phyloP scores from a whole-genome alignment of 768 basidiomycete species.

The Russula sp. region DNA sequence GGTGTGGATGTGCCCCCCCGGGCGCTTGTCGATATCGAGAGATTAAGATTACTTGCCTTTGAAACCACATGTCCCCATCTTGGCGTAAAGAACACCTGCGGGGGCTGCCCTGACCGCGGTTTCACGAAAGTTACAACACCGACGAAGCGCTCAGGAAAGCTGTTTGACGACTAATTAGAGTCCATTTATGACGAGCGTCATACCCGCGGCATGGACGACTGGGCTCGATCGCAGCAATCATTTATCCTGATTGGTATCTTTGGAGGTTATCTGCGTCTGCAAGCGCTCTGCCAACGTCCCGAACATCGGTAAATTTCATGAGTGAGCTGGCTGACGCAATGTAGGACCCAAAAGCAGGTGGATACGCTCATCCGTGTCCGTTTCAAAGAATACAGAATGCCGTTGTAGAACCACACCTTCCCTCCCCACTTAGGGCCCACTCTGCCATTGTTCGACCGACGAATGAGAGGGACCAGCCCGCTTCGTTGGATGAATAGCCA shows the following conservation, averaged over 20 bases:
- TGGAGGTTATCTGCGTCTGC: constrained; percentile 5
- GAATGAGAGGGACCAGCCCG: constrained; percentile 6
- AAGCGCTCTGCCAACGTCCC: neutral
- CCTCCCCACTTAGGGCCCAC: neutral
- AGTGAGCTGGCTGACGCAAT: neutral
- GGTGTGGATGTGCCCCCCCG: neutral
- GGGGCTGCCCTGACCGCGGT: neutral
- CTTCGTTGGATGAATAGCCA: constrained; percentile 5
- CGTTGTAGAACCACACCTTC: neutral
- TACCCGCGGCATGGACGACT: neutral
- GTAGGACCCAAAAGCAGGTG: neutral
- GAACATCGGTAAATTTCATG: neutral
- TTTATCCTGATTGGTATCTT: neutral
- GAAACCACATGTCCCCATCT: neutral
- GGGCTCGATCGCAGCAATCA: neutral
- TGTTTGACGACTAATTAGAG: neutral
- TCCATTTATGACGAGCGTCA: neutral
- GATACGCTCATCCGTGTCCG: neutral
- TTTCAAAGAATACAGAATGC: neutral
- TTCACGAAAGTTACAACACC: constrained; percentile 10
- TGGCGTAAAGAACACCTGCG: constrained; percentile 3
- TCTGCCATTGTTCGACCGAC: constrained; percentile 1
- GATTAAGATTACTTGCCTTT: constrained; percentile 13
- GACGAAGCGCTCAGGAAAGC: constrained; percentile 4
- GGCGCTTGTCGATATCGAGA: constrained; percentile 10